Evolutionary conservation across 2,329 filamentous ascomycete species (phyloP).

Genomic region (Hortaea werneckii): DNA sequence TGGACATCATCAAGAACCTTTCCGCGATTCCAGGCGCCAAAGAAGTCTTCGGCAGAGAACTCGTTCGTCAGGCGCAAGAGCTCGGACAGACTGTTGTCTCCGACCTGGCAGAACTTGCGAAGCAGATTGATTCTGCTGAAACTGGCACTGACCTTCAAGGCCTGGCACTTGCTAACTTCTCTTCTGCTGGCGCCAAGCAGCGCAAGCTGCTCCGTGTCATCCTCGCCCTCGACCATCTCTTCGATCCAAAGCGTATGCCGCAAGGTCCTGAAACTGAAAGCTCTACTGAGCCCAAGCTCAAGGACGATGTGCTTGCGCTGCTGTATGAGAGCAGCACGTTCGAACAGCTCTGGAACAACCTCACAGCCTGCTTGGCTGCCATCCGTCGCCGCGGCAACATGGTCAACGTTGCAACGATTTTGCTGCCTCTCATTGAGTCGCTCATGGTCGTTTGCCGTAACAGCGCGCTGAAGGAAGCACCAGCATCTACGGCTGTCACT

Average conservation of each 20-base stretch:
- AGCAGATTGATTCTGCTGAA: slow-evolving; percentile 75
- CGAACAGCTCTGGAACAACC: slow-evolving; percentile 78
- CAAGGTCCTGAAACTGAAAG: slow-evolving; percentile 1
- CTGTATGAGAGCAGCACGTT: slow-evolving; percentile 90
- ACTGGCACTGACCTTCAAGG: slow-evolving; percentile 93
- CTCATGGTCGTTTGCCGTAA: slow-evolving; percentile 99
- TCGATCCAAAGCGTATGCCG: slow-evolving; percentile 56
- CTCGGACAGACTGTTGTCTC: slow-evolving; percentile 75
- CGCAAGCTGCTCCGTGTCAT: slow-evolving; percentile 88
- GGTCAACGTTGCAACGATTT: slow-evolving; percentile 92
- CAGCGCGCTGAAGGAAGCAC: slow-evolving; percentile 65
- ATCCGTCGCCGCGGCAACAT: slow-evolving; percentile 90
- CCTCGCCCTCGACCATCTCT: slow-evolving; percentile 90
- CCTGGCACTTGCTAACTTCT: slow-evolving; percentile 88
- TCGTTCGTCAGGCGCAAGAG: slow-evolving; percentile 75
- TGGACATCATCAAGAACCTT: slow-evolving; percentile 97
- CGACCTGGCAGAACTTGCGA: slow-evolving; percentile 74
- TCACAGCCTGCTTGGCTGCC: slow-evolving; percentile 77
- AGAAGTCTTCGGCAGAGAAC: slow-evolving; percentile 81
- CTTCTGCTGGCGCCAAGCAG: slow-evolving; percentile 88
- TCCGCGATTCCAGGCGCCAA: slow-evolving; percentile 87
- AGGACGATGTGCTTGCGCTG: slow-evolving; percentile 74
- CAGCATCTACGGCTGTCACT: slow-evolving; percentile 42
- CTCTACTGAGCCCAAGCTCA: slow-evolving; percentile 46
- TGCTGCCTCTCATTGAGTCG: slow-evolving; percentile 87